phyloP scores from a whole-genome alignment of 2,329 filamentous ascomycete genomes.

The Talaromyces rugulosus region DNA sequence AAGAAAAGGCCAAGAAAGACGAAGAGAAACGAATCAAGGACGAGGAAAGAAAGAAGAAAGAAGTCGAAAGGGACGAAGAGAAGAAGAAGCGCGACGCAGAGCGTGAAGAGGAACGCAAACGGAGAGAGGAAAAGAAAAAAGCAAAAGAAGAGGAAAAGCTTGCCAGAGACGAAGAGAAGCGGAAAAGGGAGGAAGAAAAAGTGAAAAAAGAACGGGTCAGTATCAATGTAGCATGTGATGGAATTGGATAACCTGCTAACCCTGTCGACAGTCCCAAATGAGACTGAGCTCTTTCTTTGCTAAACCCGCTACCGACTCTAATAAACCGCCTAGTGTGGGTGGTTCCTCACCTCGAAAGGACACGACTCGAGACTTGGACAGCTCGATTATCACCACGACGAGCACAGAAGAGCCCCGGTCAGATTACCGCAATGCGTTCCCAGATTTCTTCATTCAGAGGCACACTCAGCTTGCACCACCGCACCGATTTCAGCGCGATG shows the following conservation, averaged over 20 bases:
- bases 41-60: conserved; percentile 32
- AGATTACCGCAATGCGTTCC: conserved; percentile 67
- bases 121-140: conserved; percentile 42
- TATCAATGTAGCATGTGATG: background rate
- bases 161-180: conserved; percentile 40
- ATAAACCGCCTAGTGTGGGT: conserved; percentile 17
- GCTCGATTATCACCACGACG: conserved; percentile 10
- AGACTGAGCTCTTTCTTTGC: conserved; percentile 49
- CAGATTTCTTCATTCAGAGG: conserved; percentile 74
- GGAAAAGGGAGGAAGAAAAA: conserved; percentile 46
- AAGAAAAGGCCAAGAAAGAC: conserved; percentile 31
- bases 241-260: conserved; percentile 20
- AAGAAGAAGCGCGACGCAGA: conserved; percentile 43
- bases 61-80: conserved; percentile 35
- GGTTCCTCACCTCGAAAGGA: conserved; percentile 19
- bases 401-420: conserved; percentile 30
- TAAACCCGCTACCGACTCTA: conserved; percentile 32
- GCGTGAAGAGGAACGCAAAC: conserved; percentile 42
- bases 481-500: conserved; percentile 54
- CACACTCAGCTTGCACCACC: conserved; percentile 65
- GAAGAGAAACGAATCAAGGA: conserved; percentile 28
- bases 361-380: conserved; percentile 7
- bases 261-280: conserved; percentile 42
- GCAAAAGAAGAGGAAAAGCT: conserved; percentile 37
- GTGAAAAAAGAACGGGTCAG: conserved; percentile 46